Percentiles rank a stretch among this genome's conserved stretches.
These are phyloP conservation scores for Endoconidiophora laricicola DNA, from an alignment of 2,329 filamentous ascomycete genomes.

Conservation along the genomic window DNA sequence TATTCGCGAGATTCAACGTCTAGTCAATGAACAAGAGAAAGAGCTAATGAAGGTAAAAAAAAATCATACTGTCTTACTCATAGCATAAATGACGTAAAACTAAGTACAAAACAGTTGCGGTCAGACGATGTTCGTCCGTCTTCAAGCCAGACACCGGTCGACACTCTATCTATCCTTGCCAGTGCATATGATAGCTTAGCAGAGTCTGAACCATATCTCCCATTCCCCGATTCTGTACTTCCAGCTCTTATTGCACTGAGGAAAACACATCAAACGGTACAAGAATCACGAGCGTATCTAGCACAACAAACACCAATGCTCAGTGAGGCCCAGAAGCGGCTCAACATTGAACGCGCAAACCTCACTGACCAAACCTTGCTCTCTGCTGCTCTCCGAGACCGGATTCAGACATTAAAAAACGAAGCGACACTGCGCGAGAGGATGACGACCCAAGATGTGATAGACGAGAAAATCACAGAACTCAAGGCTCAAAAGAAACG, in stretches of 20 bases:
- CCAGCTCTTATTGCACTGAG: conserved; percentile 57
- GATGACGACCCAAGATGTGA: conserved; percentile 43
- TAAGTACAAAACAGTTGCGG: conserved; percentile 15
- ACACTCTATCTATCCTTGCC: conserved; percentile 36
- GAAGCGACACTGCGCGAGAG: conserved; percentile 39
- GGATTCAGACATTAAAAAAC: conserved; percentile 42
- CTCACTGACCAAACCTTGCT: conserved; percentile 40
- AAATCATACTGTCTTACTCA: background rate
- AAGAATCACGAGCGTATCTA: conserved; percentile 46
- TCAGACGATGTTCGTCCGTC: conserved; percentile 8
- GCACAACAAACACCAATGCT: conserved; percentile 26
- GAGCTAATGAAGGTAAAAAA: conserved; percentile 29
- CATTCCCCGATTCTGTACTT: conserved; percentile 48
- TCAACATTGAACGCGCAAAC: conserved; percentile 34
- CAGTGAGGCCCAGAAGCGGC: conserved; percentile 26
- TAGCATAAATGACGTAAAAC: background rate
- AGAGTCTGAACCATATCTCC: conserved; percentile 46
- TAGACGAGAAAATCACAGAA: conserved; percentile 43
- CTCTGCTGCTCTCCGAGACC: conserved; percentile 33
- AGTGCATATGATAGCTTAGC: conserved; percentile 49
- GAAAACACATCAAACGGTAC: conserved; percentile 45
- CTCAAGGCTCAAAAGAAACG: conserved; percentile 40
- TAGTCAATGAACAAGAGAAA: conserved; percentile 36
- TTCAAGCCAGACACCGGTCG: conserved; percentile 8
- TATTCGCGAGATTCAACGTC: conserved; percentile 45